Evolutionary conservation across 768 basidiomycete genomes (phyloP).

Genomic region (Tylopilus rubrobrunneus): DNA sequence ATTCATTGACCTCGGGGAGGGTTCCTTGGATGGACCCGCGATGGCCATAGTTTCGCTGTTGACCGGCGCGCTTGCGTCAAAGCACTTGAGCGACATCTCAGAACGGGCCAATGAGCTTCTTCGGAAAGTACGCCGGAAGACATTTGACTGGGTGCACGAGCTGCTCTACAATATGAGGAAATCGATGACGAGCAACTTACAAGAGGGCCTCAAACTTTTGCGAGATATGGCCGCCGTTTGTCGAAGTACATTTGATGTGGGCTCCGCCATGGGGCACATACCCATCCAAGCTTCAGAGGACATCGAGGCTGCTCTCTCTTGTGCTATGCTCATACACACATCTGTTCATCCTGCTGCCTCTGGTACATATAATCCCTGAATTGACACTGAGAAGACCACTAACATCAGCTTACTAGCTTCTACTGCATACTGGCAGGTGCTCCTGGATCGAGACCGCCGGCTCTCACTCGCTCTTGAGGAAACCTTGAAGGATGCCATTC

Average conservation of each 20-base stretch:
- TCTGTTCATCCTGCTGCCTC: constrained; percentile 12
- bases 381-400: no score
- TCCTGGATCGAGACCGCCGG: constrained; percentile 32
- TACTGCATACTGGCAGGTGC: constrained; percentile 3
- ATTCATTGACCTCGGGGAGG: constrained; percentile 33
- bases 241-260: constrained; percentile 31
- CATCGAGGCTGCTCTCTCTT: constrained; percentile 21
- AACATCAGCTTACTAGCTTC: background rate
- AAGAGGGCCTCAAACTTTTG: constrained; percentile 22
- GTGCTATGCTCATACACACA: constrained; percentile 25
- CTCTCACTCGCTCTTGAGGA: constrained; percentile 27
- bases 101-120: constrained; percentile 22
- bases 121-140: constrained; percentile 29
- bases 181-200: constrained; percentile 1
- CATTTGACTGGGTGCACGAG: constrained; percentile 37
- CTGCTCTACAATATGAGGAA: constrained; percentile 19
- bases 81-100: background rate
- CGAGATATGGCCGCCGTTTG: constrained; percentile 38
- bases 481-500: background rate
- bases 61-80: constrained; percentile 11
- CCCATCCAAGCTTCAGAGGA: constrained; percentile 21
- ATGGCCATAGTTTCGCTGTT: constrained; percentile 35
- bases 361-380: no score
- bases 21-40: constrained; percentile 37
- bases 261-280: background rate